Percentiles rank a stretch among this genome's conserved stretches.
Conservation (phyloP, 768 basidiomycete genomes). For the Steccherinum ochraceum region DNA sequence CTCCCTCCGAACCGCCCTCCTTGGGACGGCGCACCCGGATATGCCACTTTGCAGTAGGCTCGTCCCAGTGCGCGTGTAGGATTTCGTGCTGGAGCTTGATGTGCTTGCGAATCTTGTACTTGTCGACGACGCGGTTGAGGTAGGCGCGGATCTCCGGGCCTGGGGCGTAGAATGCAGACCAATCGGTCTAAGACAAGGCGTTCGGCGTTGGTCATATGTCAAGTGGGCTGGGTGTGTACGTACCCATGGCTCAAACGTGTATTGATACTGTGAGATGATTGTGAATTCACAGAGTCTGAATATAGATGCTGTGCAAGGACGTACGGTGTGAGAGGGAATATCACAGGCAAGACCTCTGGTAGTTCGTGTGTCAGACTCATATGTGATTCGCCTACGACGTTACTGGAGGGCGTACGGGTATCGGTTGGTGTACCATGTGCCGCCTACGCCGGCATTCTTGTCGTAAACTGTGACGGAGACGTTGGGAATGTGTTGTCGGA, state of each 20-base stretch:
- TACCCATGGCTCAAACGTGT: conserved; percentile 43
- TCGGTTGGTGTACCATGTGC: conserved; percentile 53
- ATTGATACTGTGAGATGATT: conserved; percentile 43
- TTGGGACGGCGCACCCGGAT: conserved; percentile 37
- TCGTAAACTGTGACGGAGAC: conserved; percentile 54
- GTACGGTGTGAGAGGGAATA: conserved; percentile 49
- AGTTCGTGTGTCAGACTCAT: neutral
- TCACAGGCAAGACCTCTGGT: conserved; percentile 60
- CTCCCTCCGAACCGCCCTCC: neutral
- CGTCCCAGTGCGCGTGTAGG: conserved; percentile 43
- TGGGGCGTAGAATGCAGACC: conserved; percentile 56
- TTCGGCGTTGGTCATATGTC: conserved; percentile 55
- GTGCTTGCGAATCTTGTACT: conserved; percentile 46
- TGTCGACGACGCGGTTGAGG: conserved; percentile 46
- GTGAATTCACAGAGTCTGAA: neutral
- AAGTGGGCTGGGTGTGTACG: conserved; percentile 36
- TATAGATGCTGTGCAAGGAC: conserved; percentile 7
- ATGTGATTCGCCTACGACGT: neutral
- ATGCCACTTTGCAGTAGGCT: conserved; percentile 48
- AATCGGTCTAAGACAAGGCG: conserved; percentile 43
- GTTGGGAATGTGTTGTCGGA: conserved; percentile 47
- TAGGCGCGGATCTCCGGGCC: conserved; percentile 55
- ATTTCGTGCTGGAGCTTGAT: conserved; percentile 54
- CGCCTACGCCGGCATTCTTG: conserved; percentile 51
- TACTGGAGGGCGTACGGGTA: conserved; percentile 39